phyloP scores from a whole-genome alignment of 306 rosid species.

The Vigna nakashimae region DNA sequence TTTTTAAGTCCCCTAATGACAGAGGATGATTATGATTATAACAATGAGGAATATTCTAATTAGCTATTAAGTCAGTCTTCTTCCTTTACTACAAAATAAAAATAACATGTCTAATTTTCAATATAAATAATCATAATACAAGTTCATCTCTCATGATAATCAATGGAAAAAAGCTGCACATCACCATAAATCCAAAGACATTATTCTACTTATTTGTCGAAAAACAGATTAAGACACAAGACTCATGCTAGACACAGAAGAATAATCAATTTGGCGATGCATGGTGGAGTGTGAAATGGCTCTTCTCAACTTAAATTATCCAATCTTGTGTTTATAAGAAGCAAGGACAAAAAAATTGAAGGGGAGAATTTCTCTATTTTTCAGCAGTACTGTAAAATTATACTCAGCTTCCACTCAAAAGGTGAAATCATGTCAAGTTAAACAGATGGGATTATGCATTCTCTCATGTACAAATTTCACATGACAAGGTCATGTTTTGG shows the following conservation, averaged over 20 bases:
- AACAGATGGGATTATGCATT: background rate
- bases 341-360: background rate
- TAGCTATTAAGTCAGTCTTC: slow-evolving; percentile 21
- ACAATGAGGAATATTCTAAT: slow-evolving; percentile 1
- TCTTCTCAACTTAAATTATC: background rate
- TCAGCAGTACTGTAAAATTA: background rate
- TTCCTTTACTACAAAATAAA: background rate
- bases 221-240: background rate
- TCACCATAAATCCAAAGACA: background rate
- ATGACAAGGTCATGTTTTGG: background rate
- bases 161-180: no score
- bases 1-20: slow-evolving; percentile 84
- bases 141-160: no score
- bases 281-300: background rate
- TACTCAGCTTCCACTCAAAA: slow-evolving; percentile 20
- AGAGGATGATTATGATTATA: slow-evolving; percentile 36
- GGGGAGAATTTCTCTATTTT: background rate
- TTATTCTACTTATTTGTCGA: no score
- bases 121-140: no score
- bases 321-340: background rate
- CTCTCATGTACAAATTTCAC: background rate
- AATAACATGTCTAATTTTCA: background rate
- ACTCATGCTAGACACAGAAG: background rate
- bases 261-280: background rate
- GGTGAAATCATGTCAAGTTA: background rate